phyloP scores from a whole-genome alignment of 805 yeast species.

The Ogataea polymorpha region DNA sequence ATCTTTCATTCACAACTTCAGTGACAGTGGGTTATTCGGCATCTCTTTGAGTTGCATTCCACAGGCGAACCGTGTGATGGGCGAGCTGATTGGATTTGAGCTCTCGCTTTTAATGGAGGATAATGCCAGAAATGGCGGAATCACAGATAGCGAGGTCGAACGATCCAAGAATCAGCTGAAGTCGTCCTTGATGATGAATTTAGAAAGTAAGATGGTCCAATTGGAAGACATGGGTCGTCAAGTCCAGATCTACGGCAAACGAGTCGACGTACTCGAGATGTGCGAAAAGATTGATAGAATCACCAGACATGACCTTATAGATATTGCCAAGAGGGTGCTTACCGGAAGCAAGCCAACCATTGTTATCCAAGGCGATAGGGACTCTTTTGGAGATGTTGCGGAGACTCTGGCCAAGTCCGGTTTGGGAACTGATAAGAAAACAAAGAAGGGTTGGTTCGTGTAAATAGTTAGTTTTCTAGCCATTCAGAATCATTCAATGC shows the following conservation, averaged over 20 bases:
- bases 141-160: slow-evolving; percentile 68
- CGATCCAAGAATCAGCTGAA: slow-evolving; percentile 92
- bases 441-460: slow-evolving; percentile 24
- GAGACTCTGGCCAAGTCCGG: slow-evolving; percentile 67
- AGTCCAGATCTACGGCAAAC: slow-evolving; percentile 75
- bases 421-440: slow-evolving; percentile 44
- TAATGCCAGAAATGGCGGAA: slow-evolving; percentile 51
- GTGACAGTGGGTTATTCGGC: slow-evolving; percentile 90
- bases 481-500: slow-evolving; percentile 13
- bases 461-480: slow-evolving; percentile 16
- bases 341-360: slow-evolving; percentile 79
- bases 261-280: slow-evolving; percentile 78
- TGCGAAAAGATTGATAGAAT: slow-evolving; percentile 68
- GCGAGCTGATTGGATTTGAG: slow-evolving; percentile 73
- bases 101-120: slow-evolving; percentile 43
- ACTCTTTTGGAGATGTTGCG: slow-evolving; percentile 79
- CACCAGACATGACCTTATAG: slow-evolving; percentile 61
- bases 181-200: slow-evolving; percentile 84
- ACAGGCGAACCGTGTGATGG: slow-evolving; percentile 78
- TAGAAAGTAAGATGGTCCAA: slow-evolving; percentile 90
- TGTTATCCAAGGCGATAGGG: slow-evolving; percentile 86
- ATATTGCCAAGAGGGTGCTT: slow-evolving; percentile 72
- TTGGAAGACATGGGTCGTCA: slow-evolving; percentile 96
- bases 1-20: slow-evolving; percentile 85
- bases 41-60: slow-evolving; percentile 82